Percentiles rank a stretch among this genome's conserved stretches.
Evolutionary conservation across 1,284 basidiomycete genomes (phyloP).

Genomic region (Wallemia ichthyophaga): DNA sequence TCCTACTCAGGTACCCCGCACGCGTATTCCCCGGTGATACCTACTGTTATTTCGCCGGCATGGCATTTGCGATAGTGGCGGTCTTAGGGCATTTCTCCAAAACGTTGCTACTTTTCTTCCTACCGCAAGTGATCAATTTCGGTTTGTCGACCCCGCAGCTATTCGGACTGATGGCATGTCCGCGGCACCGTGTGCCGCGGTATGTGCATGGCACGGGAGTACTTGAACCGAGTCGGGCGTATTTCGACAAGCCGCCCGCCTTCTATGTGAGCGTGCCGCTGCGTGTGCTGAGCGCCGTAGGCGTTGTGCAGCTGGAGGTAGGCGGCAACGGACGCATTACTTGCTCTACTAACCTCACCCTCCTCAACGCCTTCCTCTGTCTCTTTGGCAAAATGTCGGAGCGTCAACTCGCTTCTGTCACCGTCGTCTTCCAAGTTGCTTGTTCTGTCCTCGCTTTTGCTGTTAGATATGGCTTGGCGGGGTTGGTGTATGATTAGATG

Average conservation of each 20-base stretch:
- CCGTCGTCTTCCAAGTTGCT: neutral
- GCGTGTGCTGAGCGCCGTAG: neutral
- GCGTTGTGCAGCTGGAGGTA: neutral
- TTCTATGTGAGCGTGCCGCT: neutral
- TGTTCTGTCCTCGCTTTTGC: neutral
- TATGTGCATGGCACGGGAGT: conserved; percentile 24
- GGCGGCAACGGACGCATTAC: neutral
- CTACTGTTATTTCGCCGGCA: conserved; percentile 85
- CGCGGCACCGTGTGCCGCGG: conserved; percentile 73
- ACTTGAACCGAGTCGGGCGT: neutral
- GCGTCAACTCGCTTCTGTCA: neutral
- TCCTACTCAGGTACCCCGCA: conserved; percentile 51
- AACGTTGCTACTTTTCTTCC: conserved; percentile 81
- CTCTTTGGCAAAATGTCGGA: neutral
- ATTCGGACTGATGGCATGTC: conserved; percentile 74
- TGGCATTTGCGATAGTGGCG: conserved; percentile 86
- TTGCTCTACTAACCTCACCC: neutral
- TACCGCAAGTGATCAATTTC: conserved; percentile 96
- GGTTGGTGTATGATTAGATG: neutral
- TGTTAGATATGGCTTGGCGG: neutral
- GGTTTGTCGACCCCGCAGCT: conserved; percentile 76
- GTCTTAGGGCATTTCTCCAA: conserved; percentile 94
- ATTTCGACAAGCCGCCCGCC: neutral
- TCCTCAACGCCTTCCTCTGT: neutral
- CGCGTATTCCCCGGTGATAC: conserved; percentile 88